Evolutionary conservation across 2,329 filamentous ascomycete species (phyloP).

Genomic region (Trichoderma breve): DNA sequence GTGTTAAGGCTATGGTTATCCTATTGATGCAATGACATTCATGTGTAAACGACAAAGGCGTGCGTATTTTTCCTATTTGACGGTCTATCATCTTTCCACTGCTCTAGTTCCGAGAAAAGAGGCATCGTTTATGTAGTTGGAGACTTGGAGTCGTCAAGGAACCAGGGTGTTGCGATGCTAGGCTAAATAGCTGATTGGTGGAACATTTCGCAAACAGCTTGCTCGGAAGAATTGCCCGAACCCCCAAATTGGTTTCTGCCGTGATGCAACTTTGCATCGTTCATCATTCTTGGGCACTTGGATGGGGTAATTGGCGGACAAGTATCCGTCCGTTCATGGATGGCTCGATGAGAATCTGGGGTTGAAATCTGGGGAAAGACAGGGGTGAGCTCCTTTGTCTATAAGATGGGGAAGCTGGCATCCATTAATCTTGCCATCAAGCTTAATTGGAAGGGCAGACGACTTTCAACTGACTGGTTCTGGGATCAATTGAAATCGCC

Average conservation of each 20-base stretch:
- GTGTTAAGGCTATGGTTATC: slow-evolving; percentile 1
- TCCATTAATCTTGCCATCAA: neutral
- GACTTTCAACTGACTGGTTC: neutral
- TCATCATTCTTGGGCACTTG: neutral
- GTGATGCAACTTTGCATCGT: neutral
- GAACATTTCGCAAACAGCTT: slow-evolving; percentile 3
- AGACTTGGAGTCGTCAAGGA: neutral
- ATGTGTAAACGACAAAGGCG: neutral
- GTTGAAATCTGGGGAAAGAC: slow-evolving; percentile 13
- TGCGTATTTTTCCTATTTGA: neutral
- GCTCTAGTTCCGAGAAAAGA: neutral
- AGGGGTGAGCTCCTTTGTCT: neutral
- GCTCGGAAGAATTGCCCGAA: slow-evolving; percentile 1
- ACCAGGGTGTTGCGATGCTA: neutral
- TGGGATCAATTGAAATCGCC: neutral
- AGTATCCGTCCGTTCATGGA: neutral
- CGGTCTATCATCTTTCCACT: neutral
- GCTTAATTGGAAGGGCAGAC: neutral
- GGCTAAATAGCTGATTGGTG: slow-evolving; percentile 15
- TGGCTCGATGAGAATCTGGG: neutral
- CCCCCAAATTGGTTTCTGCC: neutral
- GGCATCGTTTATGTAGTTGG: neutral
- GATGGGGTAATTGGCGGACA: neutral
- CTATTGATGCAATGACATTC: slow-evolving; percentile 10
- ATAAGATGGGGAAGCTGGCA: neutral